Base-by-base conservation (phyloP, 1,139 yeast genomes). In the Pneumocystis carinii region DNA sequence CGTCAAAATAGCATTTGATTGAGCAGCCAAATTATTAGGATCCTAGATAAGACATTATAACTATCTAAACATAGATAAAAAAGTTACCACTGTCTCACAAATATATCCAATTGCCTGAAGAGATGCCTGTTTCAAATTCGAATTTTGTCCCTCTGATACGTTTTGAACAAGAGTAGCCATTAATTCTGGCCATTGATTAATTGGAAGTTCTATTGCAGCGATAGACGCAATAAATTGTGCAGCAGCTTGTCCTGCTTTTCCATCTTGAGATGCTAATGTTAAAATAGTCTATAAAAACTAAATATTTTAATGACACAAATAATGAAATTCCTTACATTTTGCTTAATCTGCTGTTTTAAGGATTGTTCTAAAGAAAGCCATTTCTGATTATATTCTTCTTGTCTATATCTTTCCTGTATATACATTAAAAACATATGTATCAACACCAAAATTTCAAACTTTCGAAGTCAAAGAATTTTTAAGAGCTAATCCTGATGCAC, bases 201-300 rank as follows among this genome's bases (percentile, higher is more conserved):
- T 78, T 60, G 97, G 97, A 68, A 92, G 79, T 74, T 92, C 98
- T 66, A 92, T 88, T 68, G 87, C 94, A 17, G 97, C 98, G 70
- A 92, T 87, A 10, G 97, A 95, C 37, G 97, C 96, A 66, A 92
- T 92, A 69, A 92, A 79, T 76, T 92, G 97, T 27, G 98, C 96
- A 38, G 94, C 86, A 29, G 96, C 82, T 66, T 85, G 83, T 36
- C 96, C 95, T 61, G 92, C 96, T 70, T 90, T 81, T 66, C 83
- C 86, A 70, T 85, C 85, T n/a, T 77, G 72, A 27, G 87, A 79
- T 64, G 84, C 74, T 65, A 92, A 81, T 1, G 92, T 83, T 61
- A 76, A 75, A 62, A 92, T 73, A 0, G 96, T 82, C 70, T 67
- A 37, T 14, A 19, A 19, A 27, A 19, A 29, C 24, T 39, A 37